Evolutionary conservation across 192 early-diverging fungal species (phyloP), one percentile per base, ranked within the genome.

Genomic region (Backusella parvicylindrica): DNA sequence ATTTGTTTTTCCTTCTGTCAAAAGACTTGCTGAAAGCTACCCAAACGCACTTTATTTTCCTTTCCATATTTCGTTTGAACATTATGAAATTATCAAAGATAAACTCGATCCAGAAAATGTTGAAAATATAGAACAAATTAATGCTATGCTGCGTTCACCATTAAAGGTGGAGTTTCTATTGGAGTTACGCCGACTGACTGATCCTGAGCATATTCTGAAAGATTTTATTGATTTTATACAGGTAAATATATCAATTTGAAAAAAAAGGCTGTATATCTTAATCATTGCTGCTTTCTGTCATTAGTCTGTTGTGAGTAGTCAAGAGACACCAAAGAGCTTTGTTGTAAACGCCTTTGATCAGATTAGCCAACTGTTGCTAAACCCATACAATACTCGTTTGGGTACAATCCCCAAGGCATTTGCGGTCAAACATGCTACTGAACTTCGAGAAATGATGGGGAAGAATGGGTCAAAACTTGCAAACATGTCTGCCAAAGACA

Each of bases 1-100:
- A 41, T 76, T 78, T 12, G 71, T 92, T 36, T 86, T 86, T 71
- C 87, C 89, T 7, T 74, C 91, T 8, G 49, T 91, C 9, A 43
- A 37, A 2, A 63, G 73, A 40, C 85, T 93, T 64, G 91, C 91
- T 2, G 53, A 78, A 8, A 72, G 75, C 38, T 93, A 91, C 41
- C 91, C 93, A 1, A 83, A 85, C 21, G 91, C 92, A 0, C 49
- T 94, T 0, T 88, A 87, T 74, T 92, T 87, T 68, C 92, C 93
- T 8, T 70, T 94, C 8, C 83, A 85, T 0, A 92, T 94, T 33
- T 92, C 91, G 68, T 82, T 81, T 41, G 92, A 93, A 56, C 90
- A 92, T 47, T 94, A 90, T 68, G 67, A 67, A 30, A 90, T 68
- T 77, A 78, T 68, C 13, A 71, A 35, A 32, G 53, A 73, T 6